A percentile compares a stretch with the other conserved stretches of the same genome.
These are phyloP conservation scores for Neofusicoccum laricinum DNA, from an alignment of 2,329 filamentous ascomycete genomes.

Conservation along the genomic window DNA sequence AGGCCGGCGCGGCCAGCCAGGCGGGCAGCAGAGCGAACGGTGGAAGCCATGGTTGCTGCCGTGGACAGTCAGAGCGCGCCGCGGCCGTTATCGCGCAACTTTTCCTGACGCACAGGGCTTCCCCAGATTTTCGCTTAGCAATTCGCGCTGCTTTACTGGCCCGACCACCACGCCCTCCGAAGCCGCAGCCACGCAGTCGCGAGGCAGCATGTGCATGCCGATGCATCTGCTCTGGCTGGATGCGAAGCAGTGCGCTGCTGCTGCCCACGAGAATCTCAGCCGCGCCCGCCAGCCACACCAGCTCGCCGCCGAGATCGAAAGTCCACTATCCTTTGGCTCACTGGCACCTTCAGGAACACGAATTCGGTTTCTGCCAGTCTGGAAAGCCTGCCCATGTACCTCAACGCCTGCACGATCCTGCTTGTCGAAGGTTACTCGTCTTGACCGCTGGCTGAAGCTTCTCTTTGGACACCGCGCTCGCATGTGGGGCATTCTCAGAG, in stretches of 20 bases:
- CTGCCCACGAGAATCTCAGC: neutral
- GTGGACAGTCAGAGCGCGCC: slow-evolving; percentile 8
- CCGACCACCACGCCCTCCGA: neutral
- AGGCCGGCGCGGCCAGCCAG: slow-evolving; percentile 29
- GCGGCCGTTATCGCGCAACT: slow-evolving; percentile 15
- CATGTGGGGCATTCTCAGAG: too few species aligned
- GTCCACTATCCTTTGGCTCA: neutral
- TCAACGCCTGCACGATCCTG: too few species aligned
- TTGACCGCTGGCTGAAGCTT: too few species aligned
- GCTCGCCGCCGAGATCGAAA: slow-evolving; percentile 6
- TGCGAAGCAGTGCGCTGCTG: too few species aligned
- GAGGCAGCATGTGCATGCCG: too few species aligned
- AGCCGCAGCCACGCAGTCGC: neutral
- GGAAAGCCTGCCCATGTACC: too few species aligned
- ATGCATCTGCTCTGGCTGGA: too few species aligned
- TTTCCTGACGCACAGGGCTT: slow-evolving; percentile 14
- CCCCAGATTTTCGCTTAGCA: slow-evolving; percentile 17
- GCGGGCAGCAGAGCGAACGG: slow-evolving; percentile 33
- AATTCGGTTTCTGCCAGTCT: neutral
- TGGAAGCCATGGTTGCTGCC: slow-evolving; percentile 32
- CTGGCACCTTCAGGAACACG: too few species aligned
- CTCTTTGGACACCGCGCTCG: too few species aligned
- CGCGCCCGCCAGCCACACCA: neutral
- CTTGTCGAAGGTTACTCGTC: too few species aligned
- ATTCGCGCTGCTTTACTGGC: slow-evolving; percentile 11